Percentiles rank a stretch among this genome's conserved stretches.
phyloP scores from a whole-genome alignment of 371 early-diverging fungal genomes.

The Circinella minor region DNA sequence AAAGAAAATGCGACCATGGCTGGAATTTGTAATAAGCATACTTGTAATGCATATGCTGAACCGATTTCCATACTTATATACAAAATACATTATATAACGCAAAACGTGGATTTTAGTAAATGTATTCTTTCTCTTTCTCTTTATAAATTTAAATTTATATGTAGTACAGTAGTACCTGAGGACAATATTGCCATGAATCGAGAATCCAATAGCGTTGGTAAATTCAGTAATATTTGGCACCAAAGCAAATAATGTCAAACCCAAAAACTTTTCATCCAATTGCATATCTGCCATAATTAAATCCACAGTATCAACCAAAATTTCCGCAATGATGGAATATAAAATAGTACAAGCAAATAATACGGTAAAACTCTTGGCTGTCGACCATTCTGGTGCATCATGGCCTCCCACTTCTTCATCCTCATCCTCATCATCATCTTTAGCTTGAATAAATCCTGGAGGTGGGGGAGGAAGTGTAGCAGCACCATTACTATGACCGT shows the following conservation, averaged over 20 bases:
- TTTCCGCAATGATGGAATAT: conserved; percentile 89
- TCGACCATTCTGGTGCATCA: conserved; percentile 93
- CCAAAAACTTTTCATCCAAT: conserved; percentile 89
- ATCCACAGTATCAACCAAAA: conserved; percentile 80
- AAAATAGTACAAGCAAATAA: conserved; percentile 83
- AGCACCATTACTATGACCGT: not conserved
- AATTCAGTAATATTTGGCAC: conserved; percentile 97
- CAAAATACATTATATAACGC: not conserved
- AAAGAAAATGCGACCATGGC: conserved; percentile 88
- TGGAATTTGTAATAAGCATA: conserved; percentile 93
- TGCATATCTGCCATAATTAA: conserved; percentile 65
- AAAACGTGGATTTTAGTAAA: not conserved
- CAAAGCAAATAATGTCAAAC: conserved; percentile 91
- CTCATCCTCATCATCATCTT: conserved; percentile 59
- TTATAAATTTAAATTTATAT: no score
- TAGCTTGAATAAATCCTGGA: conserved; percentile 48
- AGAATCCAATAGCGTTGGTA: conserved; percentile 96
- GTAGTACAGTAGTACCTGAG: conserved; percentile 55
- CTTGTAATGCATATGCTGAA: conserved; percentile 95
- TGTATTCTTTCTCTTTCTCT: not conserved
- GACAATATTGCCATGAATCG: conserved; percentile 89
- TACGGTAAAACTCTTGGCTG: conserved; percentile 78
- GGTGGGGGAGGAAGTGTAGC: conserved; percentile 8
- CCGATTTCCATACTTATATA: conserved; percentile 85
- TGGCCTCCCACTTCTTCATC: conserved; percentile 82